Evolutionary conservation across 768 basidiomycete species (phyloP).

Genomic region (Suillus alpinus): DNA sequence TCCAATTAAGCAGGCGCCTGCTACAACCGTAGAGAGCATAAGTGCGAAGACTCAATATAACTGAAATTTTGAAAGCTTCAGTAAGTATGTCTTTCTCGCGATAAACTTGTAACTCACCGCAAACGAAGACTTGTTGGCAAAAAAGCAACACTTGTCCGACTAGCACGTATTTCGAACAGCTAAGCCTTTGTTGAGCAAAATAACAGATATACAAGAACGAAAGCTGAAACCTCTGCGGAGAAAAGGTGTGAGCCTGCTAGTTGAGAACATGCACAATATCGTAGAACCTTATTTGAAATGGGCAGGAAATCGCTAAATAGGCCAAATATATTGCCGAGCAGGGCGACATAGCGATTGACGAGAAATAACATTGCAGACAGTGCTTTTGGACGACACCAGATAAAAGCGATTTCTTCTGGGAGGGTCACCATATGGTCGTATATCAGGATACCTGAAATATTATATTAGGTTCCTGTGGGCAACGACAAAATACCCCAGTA

Average conservation of each 20-base stretch:
- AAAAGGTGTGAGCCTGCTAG: neutral
- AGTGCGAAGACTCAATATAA: constrained; percentile 45
- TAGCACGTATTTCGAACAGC: constrained; percentile 38
- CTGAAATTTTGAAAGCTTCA: constrained; percentile 24
- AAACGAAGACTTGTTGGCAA: constrained; percentile 44
- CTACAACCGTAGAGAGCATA: constrained; percentile 48
- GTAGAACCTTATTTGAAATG: constrained; percentile 3
- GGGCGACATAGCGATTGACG: constrained; percentile 47
- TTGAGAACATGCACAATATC: neutral
- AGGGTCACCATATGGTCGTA: constrained; percentile 31
- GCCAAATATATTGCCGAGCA: constrained; percentile 37
- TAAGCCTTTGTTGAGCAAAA: constrained; percentile 13
- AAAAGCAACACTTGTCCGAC: constrained; percentile 42
- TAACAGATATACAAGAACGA: neutral
- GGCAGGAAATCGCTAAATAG: constrained; percentile 26
- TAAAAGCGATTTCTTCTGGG: constrained; percentile 36
- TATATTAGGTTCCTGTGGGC: neutral
- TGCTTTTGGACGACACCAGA: constrained; percentile 44
- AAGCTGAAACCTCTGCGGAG: constrained; percentile 4
- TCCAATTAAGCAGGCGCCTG: constrained; percentile 31
- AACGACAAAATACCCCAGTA: neutral
- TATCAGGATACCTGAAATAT: constrained; percentile 23
- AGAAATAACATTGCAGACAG: constrained; percentile 44
- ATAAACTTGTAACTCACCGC: constrained; percentile 33
- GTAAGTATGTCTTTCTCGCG: neutral